Conservation (phyloP, 2,329 filamentous ascomycete genomes). For the Paramyrothecium roridum region DNA sequence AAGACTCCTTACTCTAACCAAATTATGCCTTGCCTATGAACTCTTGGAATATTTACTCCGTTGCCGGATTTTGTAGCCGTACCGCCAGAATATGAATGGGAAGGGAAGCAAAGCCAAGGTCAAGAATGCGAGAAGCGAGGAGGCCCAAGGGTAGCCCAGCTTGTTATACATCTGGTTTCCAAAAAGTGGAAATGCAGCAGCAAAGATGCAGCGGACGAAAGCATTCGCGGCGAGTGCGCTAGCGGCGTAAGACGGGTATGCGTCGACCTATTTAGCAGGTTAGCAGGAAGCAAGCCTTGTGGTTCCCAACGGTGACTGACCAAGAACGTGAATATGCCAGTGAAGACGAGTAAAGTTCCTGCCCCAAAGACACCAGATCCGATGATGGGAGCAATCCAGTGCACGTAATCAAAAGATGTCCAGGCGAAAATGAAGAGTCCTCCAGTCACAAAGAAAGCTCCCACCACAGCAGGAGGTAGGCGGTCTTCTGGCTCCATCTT, state of each 20-base stretch:
- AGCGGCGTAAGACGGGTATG: slow-evolving; percentile 73
- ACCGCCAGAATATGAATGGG: slow-evolving; percentile 60
- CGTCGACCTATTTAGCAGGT: slow-evolving; percentile 54
- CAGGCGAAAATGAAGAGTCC: slow-evolving; percentile 88
- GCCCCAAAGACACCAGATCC: slow-evolving; percentile 68
- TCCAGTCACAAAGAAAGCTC: slow-evolving; percentile 73
- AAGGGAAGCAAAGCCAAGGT: slow-evolving; percentile 55
- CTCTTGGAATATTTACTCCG: slow-evolving; percentile 50
- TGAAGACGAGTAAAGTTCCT: slow-evolving; percentile 73
- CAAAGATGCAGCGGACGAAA: slow-evolving; percentile 75
- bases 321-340: slow-evolving; percentile 84
- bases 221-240: slow-evolving; percentile 81
- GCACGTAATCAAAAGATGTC: slow-evolving; percentile 71
- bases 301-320: slow-evolving; percentile 24
- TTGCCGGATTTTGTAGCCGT: slow-evolving; percentile 53
- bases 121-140: slow-evolving; percentile 58
- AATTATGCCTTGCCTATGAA: slow-evolving; percentile 3
- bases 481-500: slow-evolving; percentile 73
- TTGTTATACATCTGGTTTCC: slow-evolving; percentile 69
- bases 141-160: slow-evolving; percentile 70
- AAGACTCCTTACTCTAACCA: neutral
- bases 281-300: neutral
- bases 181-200: slow-evolving; percentile 74
- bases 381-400: slow-evolving; percentile 75
- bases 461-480: slow-evolving; percentile 70